Percentiles rank a stretch among this genome's conserved stretches.
These are phyloP conservation scores for Trichopus zeylanicus DNA, from an alignment of 116 monocot genomes.

Conservation along the genomic window DNA sequence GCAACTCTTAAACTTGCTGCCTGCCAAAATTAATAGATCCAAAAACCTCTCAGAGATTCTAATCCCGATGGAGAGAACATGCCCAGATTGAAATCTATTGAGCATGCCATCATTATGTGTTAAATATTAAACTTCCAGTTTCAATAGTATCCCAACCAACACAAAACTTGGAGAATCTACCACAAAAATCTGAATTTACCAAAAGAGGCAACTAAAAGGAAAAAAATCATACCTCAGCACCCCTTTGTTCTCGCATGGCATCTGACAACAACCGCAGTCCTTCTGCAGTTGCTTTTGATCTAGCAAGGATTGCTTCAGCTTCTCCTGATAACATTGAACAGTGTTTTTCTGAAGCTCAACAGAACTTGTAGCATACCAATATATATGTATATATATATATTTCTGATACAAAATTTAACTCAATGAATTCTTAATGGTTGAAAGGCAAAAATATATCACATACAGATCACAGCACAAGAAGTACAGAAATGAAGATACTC, in stretches of 20 bases:
- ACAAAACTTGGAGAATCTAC: too few species aligned
- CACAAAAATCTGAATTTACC: neutral
- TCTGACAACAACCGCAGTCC: constrained; percentile 58
- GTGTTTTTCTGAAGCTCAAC: neutral
- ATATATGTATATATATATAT: too few species aligned
- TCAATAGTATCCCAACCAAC: too few species aligned
- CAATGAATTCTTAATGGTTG: too few species aligned
- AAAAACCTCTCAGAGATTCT: too few species aligned
- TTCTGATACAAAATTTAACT: too few species aligned
- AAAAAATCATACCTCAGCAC: constrained; percentile 45
- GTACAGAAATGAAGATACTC: too few species aligned
- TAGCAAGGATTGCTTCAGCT: constrained; percentile 74
- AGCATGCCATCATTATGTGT: neutral
- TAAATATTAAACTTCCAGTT: too few species aligned
- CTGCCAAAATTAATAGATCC: constrained; percentile 14
- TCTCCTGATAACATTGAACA: constrained; percentile 46
- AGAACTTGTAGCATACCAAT: neutral
- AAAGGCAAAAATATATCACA: too few species aligned
- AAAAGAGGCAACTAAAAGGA: neutral
- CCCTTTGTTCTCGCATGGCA: constrained; percentile 48
- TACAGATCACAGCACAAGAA: too few species aligned
- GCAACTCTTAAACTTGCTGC: constrained; percentile 81
- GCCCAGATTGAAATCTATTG: neutral
- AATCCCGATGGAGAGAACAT: neutral
- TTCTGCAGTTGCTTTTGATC: constrained; percentile 70